Conservation (phyloP, 2,329 filamentous ascomycete species). For the Fusarium praegraminearum region DNA sequence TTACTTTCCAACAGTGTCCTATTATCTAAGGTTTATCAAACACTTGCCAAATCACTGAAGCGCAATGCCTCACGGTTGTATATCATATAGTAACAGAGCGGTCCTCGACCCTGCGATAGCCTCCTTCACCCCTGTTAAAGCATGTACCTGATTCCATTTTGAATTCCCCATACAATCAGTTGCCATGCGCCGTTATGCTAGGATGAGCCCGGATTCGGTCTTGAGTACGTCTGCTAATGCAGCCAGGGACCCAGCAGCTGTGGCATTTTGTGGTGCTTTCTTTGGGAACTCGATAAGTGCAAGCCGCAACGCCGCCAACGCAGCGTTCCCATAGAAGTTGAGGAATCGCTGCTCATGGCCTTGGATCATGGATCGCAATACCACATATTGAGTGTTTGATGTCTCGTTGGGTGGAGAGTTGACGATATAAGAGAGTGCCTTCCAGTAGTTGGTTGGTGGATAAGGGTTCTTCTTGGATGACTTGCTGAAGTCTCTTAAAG, state of each 20-base stretch:
- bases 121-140: constrained; percentile 20
- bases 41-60: constrained; percentile 26
- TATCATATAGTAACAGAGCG: constrained; percentile 10
- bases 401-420: constrained; percentile 76
- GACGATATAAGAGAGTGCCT: constrained; percentile 77
- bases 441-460: constrained; percentile 87
- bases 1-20: constrained; percentile 23
- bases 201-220: constrained; percentile 61
- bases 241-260: constrained; percentile 63
- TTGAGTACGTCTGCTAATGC: constrained; percentile 67
- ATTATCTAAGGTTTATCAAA: constrained; percentile 44
- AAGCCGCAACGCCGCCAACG: constrained; percentile 74
- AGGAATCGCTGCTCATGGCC: constrained; percentile 81
- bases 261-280: constrained; percentile 60
- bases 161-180: neutral
- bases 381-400: constrained; percentile 78
- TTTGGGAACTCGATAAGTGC: constrained; percentile 81
- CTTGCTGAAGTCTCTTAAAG: constrained; percentile 83
- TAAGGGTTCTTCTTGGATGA: constrained; percentile 77
- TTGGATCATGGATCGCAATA: constrained; percentile 78
- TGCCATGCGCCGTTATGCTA: constrained; percentile 52
- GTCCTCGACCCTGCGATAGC: constrained; percentile 28
- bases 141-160: constrained; percentile 2
- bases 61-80: constrained; percentile 11
- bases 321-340: constrained; percentile 82